Evolutionary conservation across 2,329 filamentous ascomycete species (phyloP), one percentile per base, ranked within the genome.

Genomic region (Diaporthe caulivora): DNA sequence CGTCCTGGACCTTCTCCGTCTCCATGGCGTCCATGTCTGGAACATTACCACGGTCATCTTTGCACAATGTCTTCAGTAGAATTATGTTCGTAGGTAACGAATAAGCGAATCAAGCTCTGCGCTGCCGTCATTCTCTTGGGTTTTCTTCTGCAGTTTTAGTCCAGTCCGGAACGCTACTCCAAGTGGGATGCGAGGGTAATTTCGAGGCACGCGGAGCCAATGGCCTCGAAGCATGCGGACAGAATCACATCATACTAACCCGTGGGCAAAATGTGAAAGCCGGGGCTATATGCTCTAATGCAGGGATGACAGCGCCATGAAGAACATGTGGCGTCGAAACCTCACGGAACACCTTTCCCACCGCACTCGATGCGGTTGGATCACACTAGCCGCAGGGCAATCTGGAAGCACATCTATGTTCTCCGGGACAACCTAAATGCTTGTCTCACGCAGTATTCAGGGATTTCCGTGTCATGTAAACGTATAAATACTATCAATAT

Each of bases 141-240:
- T 3, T 51, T 18, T 10, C 17, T 11, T 21, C 17, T 21, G 13
- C 13, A 21, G 1, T 26, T 1, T 11, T 21, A 13, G 8, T 49
- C 15, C 6, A 2, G 9, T 29, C 26, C 18, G n/a, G 31, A 53
- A 51, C 31, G 54, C 42, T 21, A 58, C 21, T 49, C 67, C 29
- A 11, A 40, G 51, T 15, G 13, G 10, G 68, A n/a, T 26, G 54
- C 21, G n/a, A 40, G 8, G 54, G 34, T 44, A 29, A 11, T 49
- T 60, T 70, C 21, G 42, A 60, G 68, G 47, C 40, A 7, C 31
- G 26, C 72, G 67, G 72, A 73, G 37, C 67, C 44, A 71, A 29
- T n/a, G 3, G 24, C 40, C 72, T 57, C 72, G 72, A 37, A 24
- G 9, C 18, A n/a, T 47, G 55, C 40, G 72, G 51, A 26, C 6